A percentile compares a stretch with the other conserved stretches of the same genome.
Evolutionary conservation across 2,329 filamentous ascomycete species (phyloP).

Genomic region (Karstenula rhodostoma): DNA sequence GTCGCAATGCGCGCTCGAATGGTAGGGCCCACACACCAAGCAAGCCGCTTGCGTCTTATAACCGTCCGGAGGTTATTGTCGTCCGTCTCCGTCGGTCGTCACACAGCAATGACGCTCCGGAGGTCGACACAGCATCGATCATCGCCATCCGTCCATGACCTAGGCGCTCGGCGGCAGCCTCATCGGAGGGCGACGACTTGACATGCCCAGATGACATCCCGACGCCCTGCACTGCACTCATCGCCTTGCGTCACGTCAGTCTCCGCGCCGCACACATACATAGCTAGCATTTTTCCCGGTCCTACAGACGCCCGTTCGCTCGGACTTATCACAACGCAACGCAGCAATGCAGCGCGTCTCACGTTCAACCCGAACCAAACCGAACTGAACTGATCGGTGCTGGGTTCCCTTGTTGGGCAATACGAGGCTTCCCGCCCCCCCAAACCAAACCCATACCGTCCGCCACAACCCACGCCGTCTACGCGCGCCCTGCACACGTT

Average conservation of each 20-base stretch:
- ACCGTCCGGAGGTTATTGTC: not conserved
- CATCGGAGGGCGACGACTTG: not conserved
- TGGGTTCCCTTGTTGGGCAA: constrained; percentile 2
- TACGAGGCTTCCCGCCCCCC: constrained; percentile 14
- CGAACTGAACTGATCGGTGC: constrained; percentile 3
- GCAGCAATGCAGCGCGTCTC: not conserved
- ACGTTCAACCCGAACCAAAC: too few species aligned
- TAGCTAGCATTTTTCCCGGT: not conserved
- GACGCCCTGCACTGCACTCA: not conserved
- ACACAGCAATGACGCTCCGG: not conserved
- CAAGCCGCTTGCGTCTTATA: not conserved
- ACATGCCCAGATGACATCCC: not conserved
- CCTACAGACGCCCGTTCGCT: not conserved
- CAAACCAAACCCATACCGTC: too few species aligned
- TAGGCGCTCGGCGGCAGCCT: not conserved
- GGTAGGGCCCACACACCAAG: not conserved
- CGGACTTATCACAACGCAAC: not conserved
- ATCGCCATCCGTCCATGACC: not conserved
- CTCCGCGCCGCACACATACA: not conserved
- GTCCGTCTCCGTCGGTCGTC: not conserved
- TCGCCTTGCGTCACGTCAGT: not conserved
- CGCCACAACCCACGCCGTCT: not conserved
- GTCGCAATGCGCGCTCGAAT: constrained; percentile 2
- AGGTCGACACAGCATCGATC: not conserved
- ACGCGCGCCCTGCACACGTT: constrained; percentile 8